Conservation (phyloP, 306 rosid genomes). For the Castanopsis chinensis region DNA sequence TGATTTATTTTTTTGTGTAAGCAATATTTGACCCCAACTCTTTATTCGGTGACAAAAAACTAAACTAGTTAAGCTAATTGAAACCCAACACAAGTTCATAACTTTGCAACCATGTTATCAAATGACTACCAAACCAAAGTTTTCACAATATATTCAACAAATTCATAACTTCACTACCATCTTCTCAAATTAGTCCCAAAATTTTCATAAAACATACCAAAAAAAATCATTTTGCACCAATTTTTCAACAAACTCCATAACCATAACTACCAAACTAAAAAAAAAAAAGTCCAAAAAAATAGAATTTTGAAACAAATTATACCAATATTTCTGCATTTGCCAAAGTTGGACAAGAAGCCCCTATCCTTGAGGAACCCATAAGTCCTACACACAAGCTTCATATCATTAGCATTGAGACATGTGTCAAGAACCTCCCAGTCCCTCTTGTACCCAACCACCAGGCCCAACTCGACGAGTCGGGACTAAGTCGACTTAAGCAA, state of each 20-base stretch:
- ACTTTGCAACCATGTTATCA: too few species aligned
- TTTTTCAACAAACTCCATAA: background rate
- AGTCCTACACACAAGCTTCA: constrained; percentile 85
- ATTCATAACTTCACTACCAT: too few species aligned
- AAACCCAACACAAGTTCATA: too few species aligned
- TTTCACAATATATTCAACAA: too few species aligned
- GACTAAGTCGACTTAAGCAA: constrained; percentile 34
- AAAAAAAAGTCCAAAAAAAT: background rate
- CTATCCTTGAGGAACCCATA: constrained; percentile 66
- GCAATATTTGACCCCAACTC: too few species aligned
- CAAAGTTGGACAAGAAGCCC: constrained; percentile 83
- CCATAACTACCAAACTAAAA: background rate
- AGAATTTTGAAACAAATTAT: background rate
- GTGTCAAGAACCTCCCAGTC: constrained; percentile 94
- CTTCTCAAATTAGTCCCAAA: too few species aligned
- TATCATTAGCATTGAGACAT: constrained; percentile 86
- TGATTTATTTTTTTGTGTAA: too few species aligned
- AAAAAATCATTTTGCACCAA: background rate
- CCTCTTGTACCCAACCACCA: constrained; percentile 53
- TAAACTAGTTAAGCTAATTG: too few species aligned
- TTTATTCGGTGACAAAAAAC: too few species aligned
- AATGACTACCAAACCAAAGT: too few species aligned
- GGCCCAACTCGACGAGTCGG: constrained; percentile 44
- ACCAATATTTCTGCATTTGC: constrained; percentile 88
- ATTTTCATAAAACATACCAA: background rate